Base-by-base conservation (phyloP, 2,329 filamentous ascomycete species). In the Fusarium humuli region DNA sequence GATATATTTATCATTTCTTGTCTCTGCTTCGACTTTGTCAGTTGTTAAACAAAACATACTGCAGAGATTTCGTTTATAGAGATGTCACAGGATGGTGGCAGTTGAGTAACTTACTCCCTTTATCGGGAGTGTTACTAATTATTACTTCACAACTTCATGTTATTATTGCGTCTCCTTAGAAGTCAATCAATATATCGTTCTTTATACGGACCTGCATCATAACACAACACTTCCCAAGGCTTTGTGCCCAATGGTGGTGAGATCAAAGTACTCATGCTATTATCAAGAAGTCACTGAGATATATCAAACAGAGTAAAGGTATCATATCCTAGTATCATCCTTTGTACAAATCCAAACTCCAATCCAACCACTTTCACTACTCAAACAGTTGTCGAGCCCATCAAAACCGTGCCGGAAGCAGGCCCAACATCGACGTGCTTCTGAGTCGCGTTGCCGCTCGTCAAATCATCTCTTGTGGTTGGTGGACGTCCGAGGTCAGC, bases 401-500 rank as follows among this genome's bases (percentile, higher is more conserved):
- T 71, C 64, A 78, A 37, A 20, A 63, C 65, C 10, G 74, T 71
- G 12, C 68, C 70, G 16, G 73, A 65, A 34, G 77, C 55, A 34
- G 77, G 71, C 9, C 76, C 75, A 44, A 76, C 66, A 34, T 78
- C 74, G 49, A 73, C 64, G 66, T 75, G 76, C 44, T 73, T 75
- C 57, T 73, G 67, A 37, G 77, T 75, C 47, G 46, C 61, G 59
- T 71, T 78, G 37, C 78, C 78, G 14, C 75, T 75, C 69, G 75
- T 77, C 54, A 71, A 77, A 59, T 79, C 78, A 58, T 79, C 75
- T 48, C 76, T 68, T 29, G 65, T 57, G 14, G 78, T 79, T 3
- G 78, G 78, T 45, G 78, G 78, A 29, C 68, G 74, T 54, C 78
- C 78, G 52, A 79, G 71, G 50, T 79, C 77, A 50, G 76, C 70